These are phyloP conservation scores for Myxozyma neglecta DNA, from an alignment of 805 yeast genomes.

Conservation along the genomic window DNA sequence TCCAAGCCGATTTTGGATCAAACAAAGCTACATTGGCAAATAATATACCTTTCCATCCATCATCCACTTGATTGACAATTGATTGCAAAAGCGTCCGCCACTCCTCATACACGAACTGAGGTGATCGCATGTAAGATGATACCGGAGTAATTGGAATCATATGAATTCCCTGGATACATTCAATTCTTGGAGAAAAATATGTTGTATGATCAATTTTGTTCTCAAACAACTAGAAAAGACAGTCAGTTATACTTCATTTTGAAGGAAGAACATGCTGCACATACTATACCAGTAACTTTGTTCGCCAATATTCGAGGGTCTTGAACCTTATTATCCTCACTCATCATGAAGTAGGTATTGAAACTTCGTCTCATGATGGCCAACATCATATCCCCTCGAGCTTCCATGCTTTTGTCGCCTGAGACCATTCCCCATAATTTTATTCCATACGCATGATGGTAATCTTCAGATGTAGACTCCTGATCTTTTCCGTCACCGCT, in stretches of 20 bases:
- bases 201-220: slow-evolving; percentile 73
- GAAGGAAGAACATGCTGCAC: background rate
- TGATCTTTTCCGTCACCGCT: slow-evolving; percentile 70
- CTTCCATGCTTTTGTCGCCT: slow-evolving; percentile 52
- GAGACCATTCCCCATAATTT: slow-evolving; percentile 67
- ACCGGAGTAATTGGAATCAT: slow-evolving; percentile 72
- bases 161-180: slow-evolving; percentile 75
- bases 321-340: slow-evolving; percentile 50
- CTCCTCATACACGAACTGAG: slow-evolving; percentile 53
- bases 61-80: slow-evolving; percentile 47
- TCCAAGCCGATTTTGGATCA: slow-evolving; percentile 64
- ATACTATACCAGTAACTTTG: slow-evolving; percentile 61
- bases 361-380: slow-evolving; percentile 56
- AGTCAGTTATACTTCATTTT: background rate
- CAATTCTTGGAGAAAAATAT: slow-evolving; percentile 60
- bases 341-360: slow-evolving; percentile 55
- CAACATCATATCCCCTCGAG: slow-evolving; percentile 59
- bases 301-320: slow-evolving; percentile 56
- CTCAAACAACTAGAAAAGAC: slow-evolving; percentile 48
- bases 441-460: slow-evolving; percentile 66
- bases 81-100: slow-evolving; percentile 55
- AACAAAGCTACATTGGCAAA: slow-evolving; percentile 71
- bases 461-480: slow-evolving; percentile 71
- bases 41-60: slow-evolving; percentile 68
- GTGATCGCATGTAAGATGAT: slow-evolving; percentile 56